Evolutionary conservation across 208 protist species (phyloP), one percentile per base, ranked within the genome.

Genomic region (Herpetomonas tarakana): DNA sequence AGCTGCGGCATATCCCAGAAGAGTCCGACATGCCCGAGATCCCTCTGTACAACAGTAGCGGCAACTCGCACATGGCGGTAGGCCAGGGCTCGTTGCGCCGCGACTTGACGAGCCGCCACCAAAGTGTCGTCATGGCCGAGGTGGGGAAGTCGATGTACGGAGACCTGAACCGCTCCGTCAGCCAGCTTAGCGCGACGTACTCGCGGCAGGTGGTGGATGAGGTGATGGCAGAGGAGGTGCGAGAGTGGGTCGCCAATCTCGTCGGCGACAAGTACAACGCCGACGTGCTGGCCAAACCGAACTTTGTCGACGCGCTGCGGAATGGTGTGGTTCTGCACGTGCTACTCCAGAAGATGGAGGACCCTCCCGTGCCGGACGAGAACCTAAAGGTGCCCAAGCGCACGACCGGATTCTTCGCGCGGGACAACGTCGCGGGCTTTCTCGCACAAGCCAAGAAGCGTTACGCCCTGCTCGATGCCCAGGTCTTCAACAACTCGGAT

Each of bases 401-500:
- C 11, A 56, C 54, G 2, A 78, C 49, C 2, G 87, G 87, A 11
- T 93, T 93, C 58, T 91, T 77, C 31, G 76, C 76, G 12, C 87
- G 87, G 28, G 87, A 93, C 58, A 90, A 84, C 71, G 83, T 93
- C 16, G 66, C 67, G 9, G 60, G 51, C 12, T 93, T 90, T 55
- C 58, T 93, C 2, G 63, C 57, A 21, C 53, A 76, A 24, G 81
- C 71, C 2, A 52, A 66, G 12, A 49, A 45, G 30, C 67, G 49
- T 3, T 93, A 75, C 54, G 35, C 69, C 24, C 67, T 93, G 11
- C 35, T 75, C 2, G 80, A 88, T 29, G 74, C 76, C 27, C 75
- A 88, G 30, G 58, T 90, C 2, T 93, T 93, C 65, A 90, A 78
- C 24, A 81, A 80, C 61, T 81, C 82, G 0, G 86, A 93, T 58